A percentile compares a stretch with the other conserved stretches of the same genome.
Evolutionary conservation across 2,329 filamentous ascomycete genomes (phyloP).

Genomic region (Nothophaeocryptopus gaeumannii): DNA sequence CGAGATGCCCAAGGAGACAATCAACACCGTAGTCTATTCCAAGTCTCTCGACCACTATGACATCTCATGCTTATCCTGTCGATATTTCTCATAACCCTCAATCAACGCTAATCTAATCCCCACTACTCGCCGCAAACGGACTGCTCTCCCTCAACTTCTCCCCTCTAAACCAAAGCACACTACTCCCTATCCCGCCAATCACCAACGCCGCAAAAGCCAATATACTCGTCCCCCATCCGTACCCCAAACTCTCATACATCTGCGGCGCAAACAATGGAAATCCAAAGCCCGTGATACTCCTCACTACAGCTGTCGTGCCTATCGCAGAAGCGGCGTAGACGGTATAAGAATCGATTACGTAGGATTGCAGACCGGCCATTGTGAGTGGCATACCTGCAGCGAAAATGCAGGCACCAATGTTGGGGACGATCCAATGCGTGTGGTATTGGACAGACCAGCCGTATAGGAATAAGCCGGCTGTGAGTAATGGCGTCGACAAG

Average conservation of each 20-base stretch:
- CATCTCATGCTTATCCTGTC: too few species aligned
- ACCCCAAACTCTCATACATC: constrained; percentile 44
- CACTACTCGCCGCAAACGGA: constrained; percentile 25
- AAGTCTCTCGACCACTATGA: too few species aligned
- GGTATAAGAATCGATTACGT: constrained; percentile 55
- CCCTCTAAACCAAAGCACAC: constrained; percentile 41
- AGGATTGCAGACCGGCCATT: constrained; percentile 57
- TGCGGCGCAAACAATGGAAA: constrained; percentile 59
- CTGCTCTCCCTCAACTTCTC: constrained; percentile 28
- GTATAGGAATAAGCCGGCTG: constrained; percentile 55
- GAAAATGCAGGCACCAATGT: constrained; percentile 55
- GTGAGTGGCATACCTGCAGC: constrained; percentile 51
- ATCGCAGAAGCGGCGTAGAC: constrained; percentile 48
- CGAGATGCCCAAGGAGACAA: too few species aligned
- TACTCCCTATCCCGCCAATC: constrained; percentile 49
- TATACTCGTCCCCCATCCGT: constrained; percentile 52
- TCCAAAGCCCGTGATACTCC: constrained; percentile 55
- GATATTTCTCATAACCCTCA: too few species aligned
- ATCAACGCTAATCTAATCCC: too few species aligned
- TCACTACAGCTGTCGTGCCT: constrained; percentile 52
- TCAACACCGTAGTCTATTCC: too few species aligned
- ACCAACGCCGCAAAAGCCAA: constrained; percentile 54
- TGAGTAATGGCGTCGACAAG: constrained; percentile 50
- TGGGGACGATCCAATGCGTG: constrained; percentile 57
- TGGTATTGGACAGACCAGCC: constrained; percentile 54